Conservation (phyloP, 176 grass and related monocot genomes). For the Hyparrhenia diplandra region DNA sequence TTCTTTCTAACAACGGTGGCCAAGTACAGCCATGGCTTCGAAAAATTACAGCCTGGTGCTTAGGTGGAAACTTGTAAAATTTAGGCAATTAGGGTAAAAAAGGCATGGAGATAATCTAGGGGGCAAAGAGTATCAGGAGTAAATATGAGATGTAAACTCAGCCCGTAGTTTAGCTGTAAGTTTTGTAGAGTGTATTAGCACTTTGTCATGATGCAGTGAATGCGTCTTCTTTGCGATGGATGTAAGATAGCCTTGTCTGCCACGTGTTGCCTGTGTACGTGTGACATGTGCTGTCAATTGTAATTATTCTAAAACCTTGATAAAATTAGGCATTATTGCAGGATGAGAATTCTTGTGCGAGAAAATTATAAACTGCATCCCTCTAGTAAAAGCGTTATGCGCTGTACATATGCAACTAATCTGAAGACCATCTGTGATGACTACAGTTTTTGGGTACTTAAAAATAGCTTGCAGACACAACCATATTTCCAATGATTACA, state of each 20-base stretch:
- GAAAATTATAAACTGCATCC: too few species aligned
- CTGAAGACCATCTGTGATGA: too few species aligned
- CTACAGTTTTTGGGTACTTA: too few species aligned
- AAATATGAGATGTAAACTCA: conserved; percentile 19
- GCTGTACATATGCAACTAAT: too few species aligned
- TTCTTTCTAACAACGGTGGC: conserved; percentile 48
- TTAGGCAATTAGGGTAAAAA: conserved; percentile 12
- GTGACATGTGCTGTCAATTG: not conserved
- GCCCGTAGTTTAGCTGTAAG: not conserved
- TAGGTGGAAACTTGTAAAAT: conserved; percentile 39
- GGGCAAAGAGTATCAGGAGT: not conserved
- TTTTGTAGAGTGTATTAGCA: conserved; percentile 13
- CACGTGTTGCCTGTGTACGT: not conserved
- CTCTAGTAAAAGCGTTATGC: too few species aligned
- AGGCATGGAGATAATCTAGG: not conserved
- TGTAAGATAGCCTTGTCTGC: not conserved
- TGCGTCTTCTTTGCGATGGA: not conserved
- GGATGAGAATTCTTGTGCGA: not conserved
- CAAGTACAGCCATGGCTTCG: conserved; percentile 36
- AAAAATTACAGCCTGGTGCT: not conserved
- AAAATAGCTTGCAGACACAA: too few species aligned
- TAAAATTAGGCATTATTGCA: not conserved
- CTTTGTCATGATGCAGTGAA: not conserved
- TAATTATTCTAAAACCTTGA: not conserved
- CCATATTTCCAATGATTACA: too few species aligned